Conservation (phyloP, 352 stramenopile genomes). For the Thraustochytrium sp. region DNA sequence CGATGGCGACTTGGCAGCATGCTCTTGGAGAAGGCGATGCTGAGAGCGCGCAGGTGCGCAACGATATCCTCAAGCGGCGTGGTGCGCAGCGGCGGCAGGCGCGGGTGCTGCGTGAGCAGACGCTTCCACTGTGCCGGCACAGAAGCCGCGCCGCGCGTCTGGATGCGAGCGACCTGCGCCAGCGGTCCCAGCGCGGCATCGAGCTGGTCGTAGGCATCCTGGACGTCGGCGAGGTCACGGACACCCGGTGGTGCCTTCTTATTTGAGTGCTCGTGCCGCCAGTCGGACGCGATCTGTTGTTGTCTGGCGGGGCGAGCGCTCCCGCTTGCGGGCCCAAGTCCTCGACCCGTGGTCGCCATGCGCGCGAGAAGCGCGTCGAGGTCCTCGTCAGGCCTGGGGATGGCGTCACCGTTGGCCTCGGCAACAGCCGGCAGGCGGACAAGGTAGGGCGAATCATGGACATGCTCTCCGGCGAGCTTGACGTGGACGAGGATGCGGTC, state of each 20-base stretch:
- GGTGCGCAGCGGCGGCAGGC: background rate
- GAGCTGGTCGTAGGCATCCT: background rate
- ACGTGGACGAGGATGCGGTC: background rate
- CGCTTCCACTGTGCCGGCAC: background rate
- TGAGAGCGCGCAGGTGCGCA: background rate
- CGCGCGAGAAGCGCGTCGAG: too few relatives aligned
- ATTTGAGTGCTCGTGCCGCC: too few relatives aligned
- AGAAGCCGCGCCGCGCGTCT: background rate
- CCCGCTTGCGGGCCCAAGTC: too few relatives aligned
- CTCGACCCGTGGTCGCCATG: too few relatives aligned
- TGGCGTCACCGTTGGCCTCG: too few relatives aligned
- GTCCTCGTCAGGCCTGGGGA: too few relatives aligned
- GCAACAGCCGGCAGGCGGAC: background rate
- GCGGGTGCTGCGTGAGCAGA: background rate
- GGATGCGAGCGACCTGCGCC: background rate
- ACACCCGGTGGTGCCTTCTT: too few relatives aligned
- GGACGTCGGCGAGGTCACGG: background rate
- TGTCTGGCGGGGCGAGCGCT: too few relatives aligned
- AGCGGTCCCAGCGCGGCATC: background rate
- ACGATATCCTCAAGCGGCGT: background rate
- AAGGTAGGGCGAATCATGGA: background rate
- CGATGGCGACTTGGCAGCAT: background rate
- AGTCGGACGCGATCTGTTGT: too few relatives aligned
- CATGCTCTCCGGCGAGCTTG: background rate
- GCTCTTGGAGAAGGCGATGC: constrained; percentile 4